phyloP scores from a whole-genome alignment of 2,329 filamentous ascomycete genomes.

The Clonostachys byssicola region DNA sequence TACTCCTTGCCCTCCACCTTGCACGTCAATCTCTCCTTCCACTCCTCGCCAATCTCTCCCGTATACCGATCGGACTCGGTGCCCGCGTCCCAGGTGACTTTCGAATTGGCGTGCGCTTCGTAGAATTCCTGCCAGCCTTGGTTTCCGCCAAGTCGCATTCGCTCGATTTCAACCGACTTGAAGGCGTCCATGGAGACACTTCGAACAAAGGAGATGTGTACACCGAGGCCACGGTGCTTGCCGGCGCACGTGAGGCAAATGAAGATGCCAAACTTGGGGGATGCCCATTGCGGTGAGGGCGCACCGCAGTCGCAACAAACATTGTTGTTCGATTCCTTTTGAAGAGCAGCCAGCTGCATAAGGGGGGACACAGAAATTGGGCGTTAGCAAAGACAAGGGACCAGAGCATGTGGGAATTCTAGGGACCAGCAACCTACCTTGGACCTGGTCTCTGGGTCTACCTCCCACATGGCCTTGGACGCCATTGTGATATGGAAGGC shows the following conservation, averaged over 20 bases:
- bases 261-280: slow-evolving; percentile 97
- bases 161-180: slow-evolving; percentile 86
- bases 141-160: slow-evolving; percentile 92
- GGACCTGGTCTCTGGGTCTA: slow-evolving; percentile 93
- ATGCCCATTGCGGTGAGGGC: slow-evolving; percentile 95
- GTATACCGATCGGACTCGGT: slow-evolving; percentile 90
- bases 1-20: slow-evolving; percentile 89
- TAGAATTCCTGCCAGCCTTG: slow-evolving; percentile 85
- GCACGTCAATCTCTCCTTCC: slow-evolving; percentile 82
- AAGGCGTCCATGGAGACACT: slow-evolving; percentile 99
- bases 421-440: slow-evolving; percentile 58
- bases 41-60: slow-evolving; percentile 88
- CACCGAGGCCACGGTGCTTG: slow-evolving; percentile 88
- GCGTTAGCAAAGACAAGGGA: slow-evolving; percentile 3
- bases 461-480: slow-evolving; percentile 91
- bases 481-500: slow-evolving; percentile 36
- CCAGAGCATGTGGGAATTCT: not conserved
- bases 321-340: slow-evolving; percentile 86
- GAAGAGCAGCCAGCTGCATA: slow-evolving; percentile 76
- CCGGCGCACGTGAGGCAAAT: slow-evolving; percentile 97
- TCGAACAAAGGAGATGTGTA: slow-evolving; percentile 97
- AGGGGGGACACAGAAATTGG: not conserved
- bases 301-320: slow-evolving; percentile 93
- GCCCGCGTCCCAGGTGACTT: slow-evolving; percentile 75
- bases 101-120: slow-evolving; percentile 64